Conservation (phyloP, 2,329 filamentous ascomycete species). For the Aspergillus ochraceoroseus region DNA sequence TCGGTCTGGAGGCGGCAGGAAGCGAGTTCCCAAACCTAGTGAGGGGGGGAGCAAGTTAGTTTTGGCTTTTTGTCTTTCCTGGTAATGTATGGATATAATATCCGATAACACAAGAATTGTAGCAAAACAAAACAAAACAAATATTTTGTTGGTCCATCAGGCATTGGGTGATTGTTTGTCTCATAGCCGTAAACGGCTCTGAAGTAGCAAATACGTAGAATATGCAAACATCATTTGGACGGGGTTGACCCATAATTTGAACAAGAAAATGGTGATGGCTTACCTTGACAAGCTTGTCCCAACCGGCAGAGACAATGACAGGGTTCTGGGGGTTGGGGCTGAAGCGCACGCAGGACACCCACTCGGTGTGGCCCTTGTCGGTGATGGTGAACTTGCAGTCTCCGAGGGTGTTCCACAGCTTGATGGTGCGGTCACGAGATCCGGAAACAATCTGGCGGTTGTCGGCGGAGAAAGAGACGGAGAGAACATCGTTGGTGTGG, state of each 20-base stretch:
- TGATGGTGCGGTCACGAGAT: constrained; percentile 97
- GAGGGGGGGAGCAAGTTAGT: constrained; percentile 21
- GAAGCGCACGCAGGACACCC: constrained; percentile 99
- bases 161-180: constrained; percentile 81
- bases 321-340: constrained; percentile 99
- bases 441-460: constrained; percentile 99
- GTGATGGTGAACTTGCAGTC: constrained; percentile 99
- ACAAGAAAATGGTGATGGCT: constrained; percentile 40
- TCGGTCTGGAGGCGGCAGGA: constrained; percentile 99
- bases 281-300: constrained; percentile 99
- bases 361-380: constrained; percentile 99
- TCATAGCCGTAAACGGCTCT: constrained; percentile 92
- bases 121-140: constrained; percentile 12
- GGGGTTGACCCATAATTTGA: constrained; percentile 8
- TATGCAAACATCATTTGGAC: constrained; percentile 84
- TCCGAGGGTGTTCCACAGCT: constrained; percentile 99
- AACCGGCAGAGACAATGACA: constrained; percentile 95
- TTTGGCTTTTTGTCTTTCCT: background rate
- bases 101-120: background rate
- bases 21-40: constrained; percentile 96
- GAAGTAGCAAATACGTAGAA: constrained; percentile 99
- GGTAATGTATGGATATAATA: too few relatives aligned
- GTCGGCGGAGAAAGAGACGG: constrained; percentile 99
- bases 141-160: constrained; percentile 36
- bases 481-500: constrained; percentile 99